Evolutionary conservation across 2,329 filamentous ascomycete species (phyloP), one percentile per base, ranked within the genome.

Genomic region (Ascochyta pisi): DNA sequence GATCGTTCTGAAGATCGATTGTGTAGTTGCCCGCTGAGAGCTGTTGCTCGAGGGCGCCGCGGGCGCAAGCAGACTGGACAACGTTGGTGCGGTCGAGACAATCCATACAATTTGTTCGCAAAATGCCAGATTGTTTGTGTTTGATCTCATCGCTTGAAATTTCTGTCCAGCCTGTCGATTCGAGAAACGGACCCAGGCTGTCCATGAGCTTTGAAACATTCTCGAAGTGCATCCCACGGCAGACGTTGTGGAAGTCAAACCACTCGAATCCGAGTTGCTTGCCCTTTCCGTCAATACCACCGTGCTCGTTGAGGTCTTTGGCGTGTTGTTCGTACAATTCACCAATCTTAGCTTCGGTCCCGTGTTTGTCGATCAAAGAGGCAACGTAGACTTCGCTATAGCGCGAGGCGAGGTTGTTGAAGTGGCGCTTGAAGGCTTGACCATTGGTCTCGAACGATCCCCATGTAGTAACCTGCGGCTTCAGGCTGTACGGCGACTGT

Each of bases 21-120:
- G 89, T 86, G 57, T 92, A 88, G 0, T 89, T 90, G 60, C 96
- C 87, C 19, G 85, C 82, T 54, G 85, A 88, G 2, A 99, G 81
- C 69, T 97, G 92, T 29, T 83, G 73, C 63, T 97, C 92, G 2
- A 99, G 82, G 62, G 91, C 90, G 69, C 89, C 86, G 68, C 92
- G 90, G 5, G 86, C 95, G 71, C 93, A 93, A 0, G 92, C 95
- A 69, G 91, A 96, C 76, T 98, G 94, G 37, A 93, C 92, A 22
- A 99, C 93, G 65, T 98, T 98, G 2, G 95, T 99, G 22, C 95
- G 86, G 73, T 99, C 95, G 9, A 99, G 80, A 66, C 95, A 99
- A 71, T 99, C 95, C 95, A 99, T 98, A 75, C 95, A 99, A 70
- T 99, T 99, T 1, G 92, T 97, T 52, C 95, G 84, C n/a, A 98